Base-by-base conservation (phyloP, 257 asterid genomes). In the Nicotiana undulata region DNA sequence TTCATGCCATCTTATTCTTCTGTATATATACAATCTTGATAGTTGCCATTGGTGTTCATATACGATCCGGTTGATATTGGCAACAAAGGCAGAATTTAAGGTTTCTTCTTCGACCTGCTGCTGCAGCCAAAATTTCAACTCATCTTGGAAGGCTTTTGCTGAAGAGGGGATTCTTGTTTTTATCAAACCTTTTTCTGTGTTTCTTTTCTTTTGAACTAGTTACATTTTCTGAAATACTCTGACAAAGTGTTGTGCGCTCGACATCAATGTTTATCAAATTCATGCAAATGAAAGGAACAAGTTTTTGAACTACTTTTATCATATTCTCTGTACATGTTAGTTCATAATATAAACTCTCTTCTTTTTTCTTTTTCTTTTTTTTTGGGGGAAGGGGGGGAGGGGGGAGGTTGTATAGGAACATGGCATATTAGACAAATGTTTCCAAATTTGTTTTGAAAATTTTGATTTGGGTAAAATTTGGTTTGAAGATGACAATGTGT, bases 1-100 rank as follows among this genome's bases (percentile, higher is more conserved):
- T 94, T 61, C 98, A 94, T 81, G 96, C 98, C 10, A 67, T 94
- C 77, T 63, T 94, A 79, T 94, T 85, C 84, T 90, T 94, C 81
- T 92, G 98, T 84, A 93, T 94, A 84, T 94, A 94, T 81, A 93
- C 98, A 64, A 92, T 94, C 86, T 83, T 93, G 89, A 77, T 90
- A 82, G 88, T 95, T 56, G 98, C 98, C 18, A 81, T 93, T 84
- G 97, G 98, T 64, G 82, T 95, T 82, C 98, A 95, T 67, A 88
- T 95, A 79, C 89, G 86, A 59, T 76, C 96, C 40, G 93, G 88
- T 28, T 91, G 84, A 80, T 56, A 28, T 13, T 29, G 6, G 52
- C 34, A 51, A 52, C 1, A 40, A 59, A 6, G 49, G 22, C 55
- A 66, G 2, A 9, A 5, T 46, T 40, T 46, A 16, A 24, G 79